Conservation (phyloP, 2,329 filamentous ascomycete species). For the Trichophyton equinum region DNA sequence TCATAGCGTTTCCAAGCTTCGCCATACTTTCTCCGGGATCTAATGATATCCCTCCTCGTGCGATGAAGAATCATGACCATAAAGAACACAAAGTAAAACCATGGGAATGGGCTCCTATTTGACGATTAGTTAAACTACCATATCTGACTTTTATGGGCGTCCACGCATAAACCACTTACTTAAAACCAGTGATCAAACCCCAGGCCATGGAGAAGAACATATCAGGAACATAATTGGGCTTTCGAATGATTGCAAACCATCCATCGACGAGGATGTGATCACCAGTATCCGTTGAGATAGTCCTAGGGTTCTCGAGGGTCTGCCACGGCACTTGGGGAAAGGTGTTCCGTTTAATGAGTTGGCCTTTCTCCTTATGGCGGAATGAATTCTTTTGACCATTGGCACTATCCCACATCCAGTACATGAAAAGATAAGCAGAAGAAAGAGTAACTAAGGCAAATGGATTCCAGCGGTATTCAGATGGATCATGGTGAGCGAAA, state of each 20-base stretch:
- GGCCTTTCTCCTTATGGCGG: slow-evolving; percentile 60
- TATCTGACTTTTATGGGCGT: too few relatives aligned
- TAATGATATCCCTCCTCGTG: slow-evolving; percentile 59
- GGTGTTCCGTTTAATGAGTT: slow-evolving; percentile 52
- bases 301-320: slow-evolving; percentile 65
- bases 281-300: slow-evolving; percentile 58
- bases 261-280: slow-evolving; percentile 72
- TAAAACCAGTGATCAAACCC: slow-evolving; percentile 71
- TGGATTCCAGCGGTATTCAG: slow-evolving; percentile 63
- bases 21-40: slow-evolving; percentile 66
- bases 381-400: slow-evolving; percentile 93
- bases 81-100: slow-evolving; percentile 83
- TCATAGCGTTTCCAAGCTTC: slow-evolving; percentile 73
- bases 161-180: slow-evolving; percentile 11
- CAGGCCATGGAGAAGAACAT: slow-evolving; percentile 63
- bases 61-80: slow-evolving; percentile 67
- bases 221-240: slow-evolving; percentile 71
- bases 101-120: slow-evolving; percentile 58
- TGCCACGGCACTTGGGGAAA: slow-evolving; percentile 90
- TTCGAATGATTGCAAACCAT: slow-evolving; percentile 69
- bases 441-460: slow-evolving; percentile 54
- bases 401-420: slow-evolving; percentile 85
- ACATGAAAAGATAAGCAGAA: slow-evolving; percentile 62
- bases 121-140: too few relatives aligned
- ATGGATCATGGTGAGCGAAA: slow-evolving; percentile 69